phyloP scores from a whole-genome alignment of 2,329 filamentous ascomycete genomes.

The Epichloe sp. region DNA sequence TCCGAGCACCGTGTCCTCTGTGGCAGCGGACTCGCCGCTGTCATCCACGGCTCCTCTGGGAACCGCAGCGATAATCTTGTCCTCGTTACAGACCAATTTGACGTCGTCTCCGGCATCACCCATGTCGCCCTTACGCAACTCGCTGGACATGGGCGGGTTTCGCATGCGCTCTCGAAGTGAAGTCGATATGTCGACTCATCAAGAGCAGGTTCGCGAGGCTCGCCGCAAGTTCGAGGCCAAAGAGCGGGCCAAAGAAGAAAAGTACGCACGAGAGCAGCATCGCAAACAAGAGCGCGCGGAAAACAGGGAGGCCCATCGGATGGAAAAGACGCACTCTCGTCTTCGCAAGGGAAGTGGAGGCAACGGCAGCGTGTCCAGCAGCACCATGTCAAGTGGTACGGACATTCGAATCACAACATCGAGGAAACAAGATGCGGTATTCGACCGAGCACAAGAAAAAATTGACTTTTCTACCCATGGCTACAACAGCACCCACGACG shows the following conservation, averaged over 20 bases:
- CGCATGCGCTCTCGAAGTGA: conserved; percentile 49
- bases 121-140: conserved; percentile 41
- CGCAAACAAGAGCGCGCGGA: conserved; percentile 45
- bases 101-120: conserved; percentile 21
- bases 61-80: conserved; percentile 14
- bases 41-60: conserved; percentile 16
- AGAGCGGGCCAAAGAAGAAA: conserved; percentile 48
- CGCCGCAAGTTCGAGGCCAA: conserved; percentile 51
- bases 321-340: conserved; percentile 33
- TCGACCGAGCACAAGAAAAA: conserved; percentile 26
- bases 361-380: conserved; percentile 19
- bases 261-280: conserved; percentile 45
- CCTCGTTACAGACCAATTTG: conserved; percentile 14
- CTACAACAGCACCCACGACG: conserved; percentile 29
- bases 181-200: conserved; percentile 38
- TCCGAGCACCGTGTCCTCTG: conserved; percentile 17
- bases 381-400: conserved; percentile 19
- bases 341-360: conserved; percentile 24
- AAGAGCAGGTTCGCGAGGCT: conserved; percentile 46
- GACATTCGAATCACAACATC: conserved; percentile 14
- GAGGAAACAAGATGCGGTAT: conserved; percentile 14
- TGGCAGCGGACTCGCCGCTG: conserved; percentile 21
- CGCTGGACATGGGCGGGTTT: conserved; percentile 43
- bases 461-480: conserved; percentile 18
- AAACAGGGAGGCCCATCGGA: conserved; percentile 38